These are phyloP conservation scores for Phytopythium helicoides DNA, from an alignment of 352 stramenopile species.

Conservation along the genomic window DNA sequence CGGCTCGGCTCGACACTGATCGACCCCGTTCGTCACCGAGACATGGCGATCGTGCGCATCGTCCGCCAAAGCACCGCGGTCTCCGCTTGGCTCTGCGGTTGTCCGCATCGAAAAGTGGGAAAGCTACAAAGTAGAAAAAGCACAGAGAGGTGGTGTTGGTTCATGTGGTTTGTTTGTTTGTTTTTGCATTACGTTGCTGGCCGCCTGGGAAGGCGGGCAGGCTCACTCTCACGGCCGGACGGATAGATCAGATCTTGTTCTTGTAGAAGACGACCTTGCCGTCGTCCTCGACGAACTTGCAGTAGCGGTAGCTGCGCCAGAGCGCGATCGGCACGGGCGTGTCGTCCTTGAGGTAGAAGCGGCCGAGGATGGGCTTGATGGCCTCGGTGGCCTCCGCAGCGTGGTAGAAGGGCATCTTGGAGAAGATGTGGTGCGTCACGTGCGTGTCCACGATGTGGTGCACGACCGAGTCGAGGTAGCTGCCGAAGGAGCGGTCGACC, in stretches of 20 bases:
- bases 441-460: slow-evolving; percentile 98
- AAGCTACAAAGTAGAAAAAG: neutral
- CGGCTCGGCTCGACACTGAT: neutral
- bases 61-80: slow-evolving; percentile 1
- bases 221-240: too few species aligned
- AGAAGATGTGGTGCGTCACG: slow-evolving; percentile 98
- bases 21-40: neutral
- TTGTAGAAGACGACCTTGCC: slow-evolving; percentile 93
- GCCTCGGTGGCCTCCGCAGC: slow-evolving; percentile 93
- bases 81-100: slow-evolving; percentile 1
- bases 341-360: slow-evolving; percentile 96
- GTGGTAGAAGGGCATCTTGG: slow-evolving; percentile 99
- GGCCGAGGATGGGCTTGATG: slow-evolving; percentile 92
- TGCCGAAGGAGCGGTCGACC: slow-evolving; percentile 96
- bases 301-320: slow-evolving; percentile 92
- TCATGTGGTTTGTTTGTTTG: neutral
- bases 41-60: neutral
- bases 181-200: neutral
- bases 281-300: slow-evolving; percentile 94
- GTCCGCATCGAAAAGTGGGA: neutral
- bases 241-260: slow-evolving; percentile 36
- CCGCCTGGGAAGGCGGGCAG: too few species aligned
- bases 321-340: slow-evolving; percentile 88
- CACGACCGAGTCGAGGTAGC: slow-evolving; percentile 95
- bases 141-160: neutral